Conservation (phyloP, 2,329 filamentous ascomycete genomes). For the Alternaria longipes region DNA sequence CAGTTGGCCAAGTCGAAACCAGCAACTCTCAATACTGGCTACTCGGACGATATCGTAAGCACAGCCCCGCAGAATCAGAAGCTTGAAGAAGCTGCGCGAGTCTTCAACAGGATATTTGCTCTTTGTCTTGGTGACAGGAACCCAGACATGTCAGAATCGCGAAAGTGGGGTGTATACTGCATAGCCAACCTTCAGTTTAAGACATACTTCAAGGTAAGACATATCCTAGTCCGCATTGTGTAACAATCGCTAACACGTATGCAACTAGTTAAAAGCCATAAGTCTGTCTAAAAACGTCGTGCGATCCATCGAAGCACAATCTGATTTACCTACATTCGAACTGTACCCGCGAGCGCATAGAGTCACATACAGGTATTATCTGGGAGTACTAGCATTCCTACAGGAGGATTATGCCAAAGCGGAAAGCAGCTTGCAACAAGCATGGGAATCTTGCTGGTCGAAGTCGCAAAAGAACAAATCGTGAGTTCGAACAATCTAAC, state of each 20-base stretch:
- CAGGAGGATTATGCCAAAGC: conserved; percentile 87
- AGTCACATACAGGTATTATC: conserved; percentile 96
- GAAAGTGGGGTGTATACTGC: conserved; percentile 98
- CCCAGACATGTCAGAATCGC: conserved; percentile 78
- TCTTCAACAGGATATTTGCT: conserved; percentile 91
- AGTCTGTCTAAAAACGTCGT: conserved; percentile 90
- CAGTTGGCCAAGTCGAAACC: conserved; percentile 64
- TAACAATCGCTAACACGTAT: conserved; percentile 8
- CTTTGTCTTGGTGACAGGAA: conserved; percentile 88
- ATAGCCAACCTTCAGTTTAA: conserved; percentile 96
- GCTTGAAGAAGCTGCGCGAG: conserved; percentile 87
- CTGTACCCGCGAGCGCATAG: conserved; percentile 88
- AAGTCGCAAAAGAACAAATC: conserved; percentile 79
- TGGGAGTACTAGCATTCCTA: conserved; percentile 90
- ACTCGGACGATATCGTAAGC: conserved; percentile 83
- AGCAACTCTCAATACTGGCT: conserved; percentile 58
- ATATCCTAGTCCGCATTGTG: not conserved
- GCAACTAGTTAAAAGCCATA: conserved; percentile 75
- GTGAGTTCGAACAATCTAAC: conserved; percentile 53
- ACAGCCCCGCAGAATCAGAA: conserved; percentile 75
- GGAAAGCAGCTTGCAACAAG: conserved; percentile 71
- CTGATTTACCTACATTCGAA: conserved; percentile 82
- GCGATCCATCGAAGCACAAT: conserved; percentile 77
- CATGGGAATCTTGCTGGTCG: conserved; percentile 82
- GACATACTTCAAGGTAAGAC: conserved; percentile 84